Evolutionary conservation across 768 basidiomycete genomes (phyloP).

Genomic region (Terana coerulea): DNA sequence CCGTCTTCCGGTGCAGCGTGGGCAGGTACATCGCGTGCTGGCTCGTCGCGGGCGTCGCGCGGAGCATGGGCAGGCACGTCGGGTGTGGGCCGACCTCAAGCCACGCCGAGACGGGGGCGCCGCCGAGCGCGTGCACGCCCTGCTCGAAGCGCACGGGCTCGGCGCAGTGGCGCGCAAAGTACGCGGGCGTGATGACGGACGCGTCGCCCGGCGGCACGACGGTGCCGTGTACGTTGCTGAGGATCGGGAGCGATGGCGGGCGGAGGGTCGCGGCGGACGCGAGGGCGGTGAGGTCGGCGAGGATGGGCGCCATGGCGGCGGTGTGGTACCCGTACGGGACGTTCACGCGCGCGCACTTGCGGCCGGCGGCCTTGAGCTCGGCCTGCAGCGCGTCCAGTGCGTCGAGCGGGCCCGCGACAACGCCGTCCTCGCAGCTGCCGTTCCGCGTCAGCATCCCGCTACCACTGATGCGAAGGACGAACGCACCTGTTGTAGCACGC

Average conservation of each 20-base stretch:
- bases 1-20: conserved; percentile 44
- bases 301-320: conserved; percentile 54
- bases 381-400: conserved; percentile 40
- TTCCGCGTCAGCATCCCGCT: not conserved
- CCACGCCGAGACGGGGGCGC: conserved; percentile 41
- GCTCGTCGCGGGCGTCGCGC: conserved; percentile 23
- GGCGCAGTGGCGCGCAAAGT: conserved; percentile 56
- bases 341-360: conserved; percentile 41
- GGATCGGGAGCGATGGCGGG: conserved; percentile 52
- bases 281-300: conserved; percentile 43
- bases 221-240: conserved; percentile 58
- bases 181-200: conserved; percentile 43
- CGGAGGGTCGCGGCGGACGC: conserved; percentile 34
- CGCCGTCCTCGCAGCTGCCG: conserved; percentile 43
- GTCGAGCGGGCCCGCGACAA: conserved; percentile 52
- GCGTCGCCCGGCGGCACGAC: conserved; percentile 51
- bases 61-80: conserved; percentile 52
- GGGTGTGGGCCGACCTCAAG: conserved; percentile 69
- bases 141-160: conserved; percentile 54
- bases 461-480: not conserved
- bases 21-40: conserved; percentile 37
- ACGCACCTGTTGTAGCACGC: conserved; percentile 56
- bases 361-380: conserved; percentile 33
- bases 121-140: conserved; percentile 41
- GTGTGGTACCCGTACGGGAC: conserved; percentile 69